Conservation (phyloP, 768 basidiomycete genomes). For the Tylopilus sp. region DNA sequence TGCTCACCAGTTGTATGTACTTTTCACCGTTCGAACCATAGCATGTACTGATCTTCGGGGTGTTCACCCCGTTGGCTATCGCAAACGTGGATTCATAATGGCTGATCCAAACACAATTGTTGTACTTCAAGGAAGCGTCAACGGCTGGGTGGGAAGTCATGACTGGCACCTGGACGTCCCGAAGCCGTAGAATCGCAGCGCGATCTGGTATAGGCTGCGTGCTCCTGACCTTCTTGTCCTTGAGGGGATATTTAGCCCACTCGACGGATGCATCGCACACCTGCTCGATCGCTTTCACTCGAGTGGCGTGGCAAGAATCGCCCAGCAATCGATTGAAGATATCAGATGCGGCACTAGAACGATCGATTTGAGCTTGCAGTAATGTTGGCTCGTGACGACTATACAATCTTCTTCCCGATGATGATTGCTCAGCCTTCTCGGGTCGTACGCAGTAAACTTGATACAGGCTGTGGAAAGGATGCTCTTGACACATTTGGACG, state of each 20-base stretch:
- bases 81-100: conserved; percentile 56
- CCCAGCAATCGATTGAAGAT: conserved; percentile 55
- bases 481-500: conserved; percentile 77
- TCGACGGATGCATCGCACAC: conserved; percentile 65
- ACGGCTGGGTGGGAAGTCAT: conserved; percentile 69
- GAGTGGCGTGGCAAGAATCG: conserved; percentile 36
- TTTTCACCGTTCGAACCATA: conserved; percentile 58
- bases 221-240: conserved; percentile 31
- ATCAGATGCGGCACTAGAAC: conserved; percentile 59
- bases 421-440: conserved; percentile 23
- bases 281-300: conserved; percentile 51
- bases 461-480: conserved; percentile 92
- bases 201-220: conserved; percentile 42
- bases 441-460: conserved; percentile 76
- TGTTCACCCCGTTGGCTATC: conserved; percentile 73
- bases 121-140: conserved; percentile 68
- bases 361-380: conserved; percentile 44
- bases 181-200: conserved; percentile 46
- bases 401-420: conserved; percentile 42
- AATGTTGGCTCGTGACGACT: conserved; percentile 40
- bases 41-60: conserved; percentile 79
- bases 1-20: conserved; percentile 78
- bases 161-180: conserved; percentile 71
- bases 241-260: conserved; percentile 67
- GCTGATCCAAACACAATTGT: conserved; percentile 63